phyloP scores from a whole-genome alignment of 257 asterid genomes.

The Euphrasia confusa region DNA sequence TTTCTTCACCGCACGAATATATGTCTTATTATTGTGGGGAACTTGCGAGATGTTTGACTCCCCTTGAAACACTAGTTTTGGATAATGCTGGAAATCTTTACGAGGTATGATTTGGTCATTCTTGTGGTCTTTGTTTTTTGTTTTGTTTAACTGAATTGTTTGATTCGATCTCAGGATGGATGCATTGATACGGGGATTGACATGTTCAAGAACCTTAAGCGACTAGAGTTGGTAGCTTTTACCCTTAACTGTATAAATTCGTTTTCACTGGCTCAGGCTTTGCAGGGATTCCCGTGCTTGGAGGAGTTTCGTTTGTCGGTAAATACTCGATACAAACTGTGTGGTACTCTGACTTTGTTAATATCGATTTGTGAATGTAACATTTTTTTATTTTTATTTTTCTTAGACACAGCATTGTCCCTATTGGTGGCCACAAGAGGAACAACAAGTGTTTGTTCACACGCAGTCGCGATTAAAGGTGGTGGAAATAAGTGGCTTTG shows the following conservation, averaged over 20 bases:
- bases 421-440: neutral
- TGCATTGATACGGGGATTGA: neutral
- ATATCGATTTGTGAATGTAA: too few relatives aligned
- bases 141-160: too few relatives aligned
- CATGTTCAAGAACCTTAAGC: conserved; percentile 6
- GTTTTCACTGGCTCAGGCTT: neutral
- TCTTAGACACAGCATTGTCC: neutral
- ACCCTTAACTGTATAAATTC: neutral
- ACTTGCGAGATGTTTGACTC: too few relatives aligned
- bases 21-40: too few relatives aligned
- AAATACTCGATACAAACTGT: neutral
- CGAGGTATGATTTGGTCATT: too few relatives aligned
- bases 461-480: neutral
- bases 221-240: neutral
- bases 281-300: neutral
- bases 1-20: too few relatives aligned
- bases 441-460: neutral
- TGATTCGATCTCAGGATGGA: neutral
- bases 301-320: neutral
- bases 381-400: neutral
- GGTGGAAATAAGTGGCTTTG: neutral
- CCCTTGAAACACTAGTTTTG: too few relatives aligned
- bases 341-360: neutral
- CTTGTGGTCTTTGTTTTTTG: too few relatives aligned
- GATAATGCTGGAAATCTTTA: too few relatives aligned